Evolutionary conservation across 495 filamentous ascomycete species (phyloP).

Genomic region (Penicillium salamii): DNA sequence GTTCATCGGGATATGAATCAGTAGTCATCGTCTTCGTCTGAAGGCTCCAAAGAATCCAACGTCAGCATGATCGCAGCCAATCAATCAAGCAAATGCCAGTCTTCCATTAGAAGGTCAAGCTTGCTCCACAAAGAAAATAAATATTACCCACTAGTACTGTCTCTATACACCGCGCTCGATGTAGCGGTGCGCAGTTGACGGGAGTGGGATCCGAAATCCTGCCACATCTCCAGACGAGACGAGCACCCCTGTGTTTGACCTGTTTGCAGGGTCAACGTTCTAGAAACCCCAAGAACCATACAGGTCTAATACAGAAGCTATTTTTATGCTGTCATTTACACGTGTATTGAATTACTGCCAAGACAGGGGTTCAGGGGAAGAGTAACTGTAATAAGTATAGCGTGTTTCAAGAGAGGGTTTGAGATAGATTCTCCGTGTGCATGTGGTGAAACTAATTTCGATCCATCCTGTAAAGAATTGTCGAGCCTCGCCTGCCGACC

Average conservation of each 20-base stretch:
- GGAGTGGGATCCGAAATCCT: constrained; percentile 2
- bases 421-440: constrained; percentile 19
- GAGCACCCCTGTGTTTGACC: constrained; percentile 2
- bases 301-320: constrained; percentile 10
- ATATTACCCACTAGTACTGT: constrained; percentile 11
- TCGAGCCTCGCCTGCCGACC: too few species aligned
- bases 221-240: constrained; percentile 6
- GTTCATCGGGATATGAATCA: not conserved
- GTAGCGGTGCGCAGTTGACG: not conserved
- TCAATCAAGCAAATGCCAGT: too few species aligned
- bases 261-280: constrained; percentile 6
- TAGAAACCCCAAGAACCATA: constrained; percentile 1
- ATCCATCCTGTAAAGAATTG: constrained; percentile 9
- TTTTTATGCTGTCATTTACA: constrained; percentile 13
- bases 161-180: constrained; percentile 7
- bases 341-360: constrained; percentile 7
- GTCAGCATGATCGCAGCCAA: constrained; percentile 6
- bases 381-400: constrained; percentile 16
- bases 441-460: constrained; percentile 18
- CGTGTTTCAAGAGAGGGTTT: constrained; percentile 13
- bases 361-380: constrained; percentile 5
- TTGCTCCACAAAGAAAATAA: constrained; percentile 2
- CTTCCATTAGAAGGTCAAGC: too few species aligned
- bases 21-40: not conserved
- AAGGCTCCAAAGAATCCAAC: constrained; percentile 1